Base-by-base conservation (phyloP, 257 asterid genomes). In the Lantana camara region DNA sequence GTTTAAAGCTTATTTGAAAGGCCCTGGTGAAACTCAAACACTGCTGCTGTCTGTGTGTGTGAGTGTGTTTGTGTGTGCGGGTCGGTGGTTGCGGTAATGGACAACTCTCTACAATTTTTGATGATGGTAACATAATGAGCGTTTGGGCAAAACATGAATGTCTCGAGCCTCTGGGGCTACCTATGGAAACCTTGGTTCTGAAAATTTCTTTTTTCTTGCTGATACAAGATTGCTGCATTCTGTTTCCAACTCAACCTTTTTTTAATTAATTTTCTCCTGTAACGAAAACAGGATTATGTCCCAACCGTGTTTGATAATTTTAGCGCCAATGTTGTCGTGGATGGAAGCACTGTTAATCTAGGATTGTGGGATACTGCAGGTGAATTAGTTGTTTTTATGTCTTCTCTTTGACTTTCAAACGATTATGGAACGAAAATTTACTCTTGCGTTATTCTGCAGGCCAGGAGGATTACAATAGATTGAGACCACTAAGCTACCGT, bases 301-400 rank as follows among this genome's bases (percentile, higher is more conserved):
- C 96, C 96, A 2, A 85, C 95, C 29, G 91, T 88, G 30, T 85
- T 88, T 32, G 96, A 85, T 77, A 88, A 88, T 69, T 88, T 85
- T 73, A 88, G 94, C 69, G 96, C 96, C 48, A 83, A 80, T 53
- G 94, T 88, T 11, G 87, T 81, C n/a, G 96, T 85, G 72, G 87
- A 81, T 49, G 96, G 94, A 66, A 82, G 81, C 85, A 82, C 87
- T 57, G 85, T 85, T 48, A 85, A 81, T 75, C 80, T 87, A 27
- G 95, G 91, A 42, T 40, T 85, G 47, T 88, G 96, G 96, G 96
- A 85, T 73, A 88, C 96, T 66, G 96, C 96, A 57, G 91, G 96
- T 85, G 62, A 51, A 40, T 13, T 54, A 14, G 38, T 56, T 60
- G 29, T 19, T 68, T 44, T 54, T 48, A 23, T 34, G 6, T 49